These are phyloP conservation scores for Rhipidocladum racemiflorum DNA, from an alignment of 176 grass and related monocot species.

Conservation along the genomic window DNA sequence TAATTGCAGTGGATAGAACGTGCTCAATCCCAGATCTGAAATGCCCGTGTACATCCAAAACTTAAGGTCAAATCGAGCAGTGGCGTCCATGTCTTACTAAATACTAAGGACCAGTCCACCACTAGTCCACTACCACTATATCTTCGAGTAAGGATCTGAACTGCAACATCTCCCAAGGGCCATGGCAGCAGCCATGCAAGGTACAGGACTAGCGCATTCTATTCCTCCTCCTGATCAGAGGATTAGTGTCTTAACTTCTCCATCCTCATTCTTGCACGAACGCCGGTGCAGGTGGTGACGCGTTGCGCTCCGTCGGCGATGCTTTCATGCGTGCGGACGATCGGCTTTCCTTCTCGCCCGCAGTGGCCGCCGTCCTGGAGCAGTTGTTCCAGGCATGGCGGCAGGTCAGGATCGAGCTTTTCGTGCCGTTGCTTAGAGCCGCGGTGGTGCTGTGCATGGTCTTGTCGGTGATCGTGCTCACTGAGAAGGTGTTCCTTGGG, in stretches of 20 bases:
- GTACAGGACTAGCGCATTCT: slow-evolving; percentile 11
- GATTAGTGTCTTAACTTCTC: background rate
- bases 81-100: background rate
- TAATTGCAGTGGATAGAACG: background rate
- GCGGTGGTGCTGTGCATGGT: slow-evolving; percentile 47
- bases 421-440: slow-evolving; percentile 43
- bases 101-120: background rate
- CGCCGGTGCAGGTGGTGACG: background rate
- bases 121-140: background rate
- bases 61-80: background rate
- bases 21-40: slow-evolving; percentile 9
- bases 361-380: slow-evolving; percentile 2
- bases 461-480: slow-evolving; percentile 63
- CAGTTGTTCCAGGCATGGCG: slow-evolving; percentile 33
- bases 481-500: slow-evolving; percentile 63
- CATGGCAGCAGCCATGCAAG: slow-evolving; percentile 33
- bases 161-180: background rate
- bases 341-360: background rate
- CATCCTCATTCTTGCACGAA: background rate
- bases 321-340: background rate
- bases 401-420: slow-evolving; percentile 19
- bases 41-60: background rate
- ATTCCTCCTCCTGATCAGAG: background rate
- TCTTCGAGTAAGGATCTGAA: background rate
- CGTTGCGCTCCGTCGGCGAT: background rate